Base-by-base conservation (phyloP, 129 eudicot species). In the Centrapalus pauciflorus region DNA sequence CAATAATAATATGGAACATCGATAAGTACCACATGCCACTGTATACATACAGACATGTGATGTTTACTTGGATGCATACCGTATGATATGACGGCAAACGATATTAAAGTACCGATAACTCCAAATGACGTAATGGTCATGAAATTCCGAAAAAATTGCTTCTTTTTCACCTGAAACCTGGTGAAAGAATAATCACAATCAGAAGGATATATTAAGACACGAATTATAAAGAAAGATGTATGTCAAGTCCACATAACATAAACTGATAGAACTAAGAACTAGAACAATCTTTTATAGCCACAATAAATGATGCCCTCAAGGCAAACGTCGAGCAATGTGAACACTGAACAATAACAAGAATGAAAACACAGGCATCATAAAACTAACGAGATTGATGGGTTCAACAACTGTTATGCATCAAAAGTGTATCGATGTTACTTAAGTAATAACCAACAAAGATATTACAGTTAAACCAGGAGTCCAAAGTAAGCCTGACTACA, bases 141-240 rank as follows among this genome's bases (percentile, higher is more conserved):
- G 66, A 91, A 84, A 72, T 87, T 87, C n/a, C 76, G 83, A 65
- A 91, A 91, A 63, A 87, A 87, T 3, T 78, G 95, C 68, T 90
- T 90, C 84, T 84, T 90, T 64, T 84, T 87, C 70, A 90, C 88
- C 79, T 87, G 88, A 74, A 91, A 91, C 70, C 97, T 91, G 80
- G 20, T 69, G 27, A 26, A 51, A 72, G 4, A 20, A 35, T 30
- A 51, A 60, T 11, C 34, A 0, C 5, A 4, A 34, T 59, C 34
- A 76, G 12, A 48, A 51, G n/a, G 38, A 14, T 13, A 8, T 3
- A 70, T 5, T 9, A 58, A 10, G 12, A 57, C n/a, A n/a, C n/a
- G n/a, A n/a, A n/a, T n/a, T n/a, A n/a, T n/a, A n/a, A n/a, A n/a
- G n/a, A n/a, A n/a, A n/a, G n/a, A n/a, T n/a, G n/a, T n/a, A n/a